Base-by-base conservation (phyloP, 176 grass and related monocot genomes). In the Panicum miliaceum region DNA sequence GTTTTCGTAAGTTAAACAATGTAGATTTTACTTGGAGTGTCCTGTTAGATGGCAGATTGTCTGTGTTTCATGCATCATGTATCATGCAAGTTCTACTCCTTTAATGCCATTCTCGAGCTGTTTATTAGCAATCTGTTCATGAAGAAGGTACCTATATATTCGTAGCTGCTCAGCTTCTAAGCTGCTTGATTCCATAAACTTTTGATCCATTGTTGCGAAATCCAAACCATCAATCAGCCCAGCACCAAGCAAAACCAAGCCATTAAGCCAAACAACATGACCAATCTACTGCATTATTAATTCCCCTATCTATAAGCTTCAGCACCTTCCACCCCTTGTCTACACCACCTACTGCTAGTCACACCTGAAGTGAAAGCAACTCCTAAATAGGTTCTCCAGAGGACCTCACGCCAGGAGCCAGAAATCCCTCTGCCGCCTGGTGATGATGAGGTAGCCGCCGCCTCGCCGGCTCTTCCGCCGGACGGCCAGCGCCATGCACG, bases 391-490 rank as follows among this genome's bases (percentile, higher is more conserved):
- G 29, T 2, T 32, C 29, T 32, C 29, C 29, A 32, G 29, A 16
- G 1, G 11, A 26, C 6, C 12, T 91, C 62, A 94, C 0, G 94
- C 94, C 22, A 97, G 79, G 64, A 97, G 94, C 94, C 94, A 97
- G 86, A 97, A 97, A 57, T 97, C 91, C 59, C 72, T 86, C 19
- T 92, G 90, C 0, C 94, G 80, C 47, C 89, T 88, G 50, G 92
- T 94, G 73, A 92, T 97, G 85, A 97, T 86, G 81, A 97, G 86
- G 81, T 94, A 97, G 0, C 92, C 94, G 22, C 83, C 86, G 13
- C 91, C 89, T 79, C 88, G 75, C 35, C 88, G 75, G 86, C 90
- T 90, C 89, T 97, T 97, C 20, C 78, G 85, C 65, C 92, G 81
- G 63, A 97, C 90, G 4, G 92, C 94, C 4, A 94, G 69, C 3